phyloP scores from a whole-genome alignment of 2,329 filamentous ascomycete genomes.

The Alternaria gansuensis region DNA sequence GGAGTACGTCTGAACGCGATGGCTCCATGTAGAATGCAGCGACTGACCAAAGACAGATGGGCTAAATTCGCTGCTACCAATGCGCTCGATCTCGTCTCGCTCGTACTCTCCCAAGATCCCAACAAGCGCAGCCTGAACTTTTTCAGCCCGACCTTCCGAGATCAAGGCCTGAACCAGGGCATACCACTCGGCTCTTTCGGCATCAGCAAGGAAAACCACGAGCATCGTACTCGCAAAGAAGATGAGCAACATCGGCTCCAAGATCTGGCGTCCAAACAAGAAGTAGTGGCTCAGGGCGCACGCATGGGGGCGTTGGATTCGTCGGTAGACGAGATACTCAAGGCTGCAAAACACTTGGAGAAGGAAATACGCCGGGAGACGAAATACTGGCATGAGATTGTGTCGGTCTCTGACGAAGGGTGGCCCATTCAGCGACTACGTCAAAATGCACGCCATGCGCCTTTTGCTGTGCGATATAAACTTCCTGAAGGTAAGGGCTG shows the following conservation, averaged over 20 bases:
- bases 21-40: conserved; percentile 56
- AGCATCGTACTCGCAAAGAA: conserved; percentile 27
- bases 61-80: conserved; percentile 44
- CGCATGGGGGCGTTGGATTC: conserved; percentile 79
- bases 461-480: conserved; percentile 87
- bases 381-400: conserved; percentile 87
- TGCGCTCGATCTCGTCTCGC: conserved; percentile 46
- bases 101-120: conserved; percentile 44
- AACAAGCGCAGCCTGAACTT: conserved; percentile 37
- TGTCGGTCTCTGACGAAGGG: conserved; percentile 80
- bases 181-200: conserved; percentile 52
- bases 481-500: conserved; percentile 73
- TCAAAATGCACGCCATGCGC: conserved; percentile 68
- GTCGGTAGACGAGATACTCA: conserved; percentile 76
- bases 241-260: conserved; percentile 47
- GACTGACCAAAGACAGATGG: conserved; percentile 36
- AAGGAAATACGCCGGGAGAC: conserved; percentile 81
- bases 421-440: conserved; percentile 73
- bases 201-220: conserved; percentile 36
- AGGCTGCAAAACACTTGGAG: conserved; percentile 75
- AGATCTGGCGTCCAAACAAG: conserved; percentile 50
- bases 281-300: conserved; percentile 71
- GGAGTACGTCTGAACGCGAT: conserved; percentile 57
- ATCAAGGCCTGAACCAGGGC: conserved; percentile 34
- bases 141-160: conserved; percentile 43